A percentile compares a stretch with the other conserved stretches of the same genome.
phyloP scores from a whole-genome alignment of 495 filamentous ascomycete species.

The Amorphotheca resinae region DNA sequence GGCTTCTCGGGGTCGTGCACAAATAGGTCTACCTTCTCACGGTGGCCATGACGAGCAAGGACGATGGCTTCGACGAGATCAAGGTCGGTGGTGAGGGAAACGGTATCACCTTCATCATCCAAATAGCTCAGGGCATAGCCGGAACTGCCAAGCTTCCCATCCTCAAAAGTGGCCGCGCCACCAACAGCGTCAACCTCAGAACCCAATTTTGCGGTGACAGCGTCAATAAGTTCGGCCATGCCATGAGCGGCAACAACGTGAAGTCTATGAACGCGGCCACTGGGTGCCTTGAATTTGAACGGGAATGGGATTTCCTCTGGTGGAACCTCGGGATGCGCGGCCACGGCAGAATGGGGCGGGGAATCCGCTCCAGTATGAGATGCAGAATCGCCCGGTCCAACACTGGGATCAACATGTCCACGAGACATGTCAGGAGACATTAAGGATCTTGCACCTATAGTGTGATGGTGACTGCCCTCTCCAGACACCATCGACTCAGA shows the following conservation, averaged over 20 bases:
- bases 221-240: conserved; percentile 65
- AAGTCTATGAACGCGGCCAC: conserved; percentile 84
- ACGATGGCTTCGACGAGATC: conserved; percentile 86
- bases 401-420: conserved; percentile 53
- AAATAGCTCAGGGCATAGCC: conserved; percentile 94
- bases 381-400: conserved; percentile 86
- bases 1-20: conserved; percentile 88
- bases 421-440: conserved; percentile 67
- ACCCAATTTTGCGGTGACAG: conserved; percentile 77
- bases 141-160: conserved; percentile 64
- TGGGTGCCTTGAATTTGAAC: conserved; percentile 99
- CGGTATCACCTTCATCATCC: conserved; percentile 94
- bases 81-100: conserved; percentile 91
- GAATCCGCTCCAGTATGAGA: conserved; percentile 81
- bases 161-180: conserved; percentile 58
- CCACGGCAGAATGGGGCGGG: conserved; percentile 50
- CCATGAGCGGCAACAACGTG: conserved; percentile 73
- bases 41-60: conserved; percentile 59
- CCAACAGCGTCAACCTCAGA: conserved; percentile 78
- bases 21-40: conserved; percentile 93
- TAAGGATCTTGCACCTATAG: conserved; percentile 46
- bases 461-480: conserved; percentile 51
- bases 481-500: conserved; percentile 95
- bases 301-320: conserved; percentile 69
- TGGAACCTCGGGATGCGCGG: conserved; percentile 35